Evolutionary conservation across 129 eudicot species (phyloP).

Genomic region (Solidago caesia): DNA sequence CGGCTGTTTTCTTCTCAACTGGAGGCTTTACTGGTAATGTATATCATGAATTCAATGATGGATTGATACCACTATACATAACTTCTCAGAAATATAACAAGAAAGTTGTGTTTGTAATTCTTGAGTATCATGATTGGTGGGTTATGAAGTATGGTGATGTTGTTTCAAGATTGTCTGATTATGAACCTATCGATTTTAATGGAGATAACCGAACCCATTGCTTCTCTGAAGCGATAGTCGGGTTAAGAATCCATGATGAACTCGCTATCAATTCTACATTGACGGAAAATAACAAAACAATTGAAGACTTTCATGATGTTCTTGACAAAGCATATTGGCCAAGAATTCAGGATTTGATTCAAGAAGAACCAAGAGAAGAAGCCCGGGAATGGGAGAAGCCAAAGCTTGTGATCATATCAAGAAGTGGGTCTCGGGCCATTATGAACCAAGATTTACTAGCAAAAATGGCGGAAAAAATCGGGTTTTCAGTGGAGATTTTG

Average conservation of each 20-base stretch:
- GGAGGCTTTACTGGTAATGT: slow-evolving; percentile 96
- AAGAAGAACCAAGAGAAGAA: slow-evolving; percentile 55
- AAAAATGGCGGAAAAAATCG: slow-evolving; percentile 63
- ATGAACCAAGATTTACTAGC: slow-evolving; percentile 64
- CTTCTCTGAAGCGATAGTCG: slow-evolving; percentile 83
- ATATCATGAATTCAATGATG: slow-evolving; percentile 94
- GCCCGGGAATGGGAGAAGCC: slow-evolving; percentile 37
- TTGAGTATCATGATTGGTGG: slow-evolving; percentile 98
- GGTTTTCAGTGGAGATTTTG: slow-evolving; percentile 63
- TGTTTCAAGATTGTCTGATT: slow-evolving; percentile 69
- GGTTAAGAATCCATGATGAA: slow-evolving; percentile 87
- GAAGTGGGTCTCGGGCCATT: slow-evolving; percentile 83
- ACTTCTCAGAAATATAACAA: slow-evolving; percentile 81
- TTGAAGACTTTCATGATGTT: slow-evolving; percentile 64
- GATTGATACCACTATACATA: slow-evolving; percentile 80
- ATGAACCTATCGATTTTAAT: slow-evolving; percentile 58
- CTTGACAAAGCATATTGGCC: slow-evolving; percentile 72
- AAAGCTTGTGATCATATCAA: slow-evolving; percentile 65
- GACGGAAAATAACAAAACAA: slow-evolving; percentile 46
- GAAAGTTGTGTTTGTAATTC: slow-evolving; percentile 88
- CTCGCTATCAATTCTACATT: slow-evolving; percentile 59
- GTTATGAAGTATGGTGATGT: slow-evolving; percentile 70
- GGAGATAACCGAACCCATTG: slow-evolving; percentile 83
- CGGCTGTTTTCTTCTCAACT: slow-evolving; percentile 93
- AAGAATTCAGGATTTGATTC: slow-evolving; percentile 48